Evolutionary conservation across 305 asterid species (phyloP).

Genomic region (Fraxinus nigra): DNA sequence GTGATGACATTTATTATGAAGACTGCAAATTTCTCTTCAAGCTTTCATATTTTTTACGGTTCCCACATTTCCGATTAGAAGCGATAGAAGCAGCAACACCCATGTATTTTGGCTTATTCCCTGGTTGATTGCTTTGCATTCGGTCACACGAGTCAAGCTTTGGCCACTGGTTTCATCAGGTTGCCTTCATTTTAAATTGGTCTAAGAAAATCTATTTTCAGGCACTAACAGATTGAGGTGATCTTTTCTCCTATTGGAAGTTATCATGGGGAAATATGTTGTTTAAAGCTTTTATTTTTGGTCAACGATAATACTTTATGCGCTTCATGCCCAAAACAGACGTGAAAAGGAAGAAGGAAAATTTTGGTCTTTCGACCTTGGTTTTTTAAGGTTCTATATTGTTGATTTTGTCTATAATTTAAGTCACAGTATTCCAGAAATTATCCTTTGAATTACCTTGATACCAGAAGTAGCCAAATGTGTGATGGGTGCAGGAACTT

Average conservation of each 20-base stretch:
- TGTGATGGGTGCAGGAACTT: conserved; percentile 59
- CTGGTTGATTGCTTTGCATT: neutral
- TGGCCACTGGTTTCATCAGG: neutral
- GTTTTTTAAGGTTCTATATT: neutral
- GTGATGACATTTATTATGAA: neutral
- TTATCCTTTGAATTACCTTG: conserved; percentile 4
- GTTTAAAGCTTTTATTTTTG: neutral
- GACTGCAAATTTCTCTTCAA: neutral
- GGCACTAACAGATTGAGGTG: neutral
- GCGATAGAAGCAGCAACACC: neutral
- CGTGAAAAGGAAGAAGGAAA: neutral
- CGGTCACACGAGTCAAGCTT: neutral
- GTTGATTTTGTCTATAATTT: neutral
- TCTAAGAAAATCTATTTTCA: neutral
- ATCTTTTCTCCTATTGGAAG: conserved; percentile 5
- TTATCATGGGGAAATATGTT: conserved; percentile 1
- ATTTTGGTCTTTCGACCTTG: neutral
- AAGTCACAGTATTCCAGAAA: conserved; percentile 13
- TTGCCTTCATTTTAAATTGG: neutral
- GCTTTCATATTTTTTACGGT: neutral
- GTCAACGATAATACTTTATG: neutral
- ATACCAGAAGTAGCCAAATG: conserved; percentile 12
- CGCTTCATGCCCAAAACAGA: conserved; percentile 7
- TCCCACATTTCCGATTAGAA: neutral
- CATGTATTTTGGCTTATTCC: neutral